A percentile compares a stretch with the other conserved stretches of the same genome.
Conservation (phyloP, 1,284 basidiomycete species). For the Microstroma glucosiphilum region DNA sequence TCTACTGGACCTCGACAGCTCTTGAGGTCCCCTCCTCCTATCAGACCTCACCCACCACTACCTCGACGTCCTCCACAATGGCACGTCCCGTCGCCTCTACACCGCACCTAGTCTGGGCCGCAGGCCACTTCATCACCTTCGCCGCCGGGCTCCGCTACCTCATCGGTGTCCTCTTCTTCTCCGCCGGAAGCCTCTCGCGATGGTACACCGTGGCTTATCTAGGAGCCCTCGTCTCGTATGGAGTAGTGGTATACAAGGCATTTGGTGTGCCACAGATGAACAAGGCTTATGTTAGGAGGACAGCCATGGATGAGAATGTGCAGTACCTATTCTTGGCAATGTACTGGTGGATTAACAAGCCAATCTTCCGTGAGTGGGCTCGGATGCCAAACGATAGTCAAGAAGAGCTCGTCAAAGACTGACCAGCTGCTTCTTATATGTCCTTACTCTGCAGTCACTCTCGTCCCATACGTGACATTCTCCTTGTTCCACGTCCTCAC, state of each 20-base stretch:
- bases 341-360: constrained; percentile 50
- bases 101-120: constrained; percentile 50
- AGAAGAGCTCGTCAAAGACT: not conserved
- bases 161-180: constrained; percentile 30
- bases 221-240: constrained; percentile 50
- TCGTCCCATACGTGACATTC: constrained; percentile 49
- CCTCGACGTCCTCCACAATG: constrained; percentile 2
- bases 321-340: constrained; percentile 49
- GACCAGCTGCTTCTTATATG: not conserved
- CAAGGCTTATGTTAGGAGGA: constrained; percentile 48
- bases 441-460: constrained; percentile 29
- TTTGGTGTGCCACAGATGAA: constrained; percentile 48
- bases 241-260: constrained; percentile 50
- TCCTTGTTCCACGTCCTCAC: constrained; percentile 50
- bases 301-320: constrained; percentile 51
- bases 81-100: constrained; percentile 40
- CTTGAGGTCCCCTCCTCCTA: not conserved
- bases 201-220: constrained; percentile 47
- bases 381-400: too few relatives aligned
- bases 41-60: not conserved
- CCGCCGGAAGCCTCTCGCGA: constrained; percentile 29
- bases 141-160: constrained; percentile 46
- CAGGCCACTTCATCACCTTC: constrained; percentile 49
- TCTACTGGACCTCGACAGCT: not conserved
- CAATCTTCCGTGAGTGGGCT: constrained; percentile 39